Percentiles rank a stretch among this genome's conserved stretches.
These are phyloP conservation scores for Ustilago esculenta DNA, from an alignment of 1,284 basidiomycete species.

Conservation along the genomic window DNA sequence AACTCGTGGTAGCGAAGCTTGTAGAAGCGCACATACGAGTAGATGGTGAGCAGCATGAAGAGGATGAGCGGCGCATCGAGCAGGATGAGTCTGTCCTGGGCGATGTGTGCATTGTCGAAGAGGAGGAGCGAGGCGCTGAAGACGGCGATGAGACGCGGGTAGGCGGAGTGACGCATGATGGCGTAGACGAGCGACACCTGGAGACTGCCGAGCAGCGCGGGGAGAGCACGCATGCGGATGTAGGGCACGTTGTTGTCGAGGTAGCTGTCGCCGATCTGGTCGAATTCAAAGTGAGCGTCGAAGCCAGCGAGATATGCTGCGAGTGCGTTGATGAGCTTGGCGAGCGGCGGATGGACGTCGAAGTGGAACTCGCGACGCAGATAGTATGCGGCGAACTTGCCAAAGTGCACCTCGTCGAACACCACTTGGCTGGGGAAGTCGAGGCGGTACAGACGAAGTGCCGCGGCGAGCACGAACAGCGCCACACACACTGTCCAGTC, in stretches of 20 bases:
- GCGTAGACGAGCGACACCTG: conserved; percentile 91
- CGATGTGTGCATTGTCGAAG: conserved; percentile 97
- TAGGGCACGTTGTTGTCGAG: conserved; percentile 87
- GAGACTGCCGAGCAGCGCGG: conserved; percentile 87
- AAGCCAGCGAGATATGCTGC: conserved; percentile 97
- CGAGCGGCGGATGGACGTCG: conserved; percentile 92
- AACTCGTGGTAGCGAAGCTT: conserved; percentile 82
- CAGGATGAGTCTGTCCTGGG: conserved; percentile 93
- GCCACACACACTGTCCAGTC: conserved; percentile 29
- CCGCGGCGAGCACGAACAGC: conserved; percentile 49
- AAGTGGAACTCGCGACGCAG: conserved; percentile 80
- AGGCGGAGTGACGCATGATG: conserved; percentile 97
- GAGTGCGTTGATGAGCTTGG: conserved; percentile 72
- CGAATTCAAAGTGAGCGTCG: conserved; percentile 91
- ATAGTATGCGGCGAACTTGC: conserved; percentile 66
- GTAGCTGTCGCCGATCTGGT: conserved; percentile 94
- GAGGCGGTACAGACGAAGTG: conserved; percentile 52
- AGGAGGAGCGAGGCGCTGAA: conserved; percentile 86
- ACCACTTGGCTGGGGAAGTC: conserved; percentile 61
- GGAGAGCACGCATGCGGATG: conserved; percentile 88
- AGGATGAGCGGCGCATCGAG: conserved; percentile 94
- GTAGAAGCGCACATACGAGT: conserved; percentile 94
- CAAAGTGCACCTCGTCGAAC: conserved; percentile 67
- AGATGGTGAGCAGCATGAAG: conserved; percentile 93
- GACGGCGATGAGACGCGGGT: conserved; percentile 85